Conservation (phyloP, 176 grass and related monocot species). For the Triticum timopheevii region DNA sequence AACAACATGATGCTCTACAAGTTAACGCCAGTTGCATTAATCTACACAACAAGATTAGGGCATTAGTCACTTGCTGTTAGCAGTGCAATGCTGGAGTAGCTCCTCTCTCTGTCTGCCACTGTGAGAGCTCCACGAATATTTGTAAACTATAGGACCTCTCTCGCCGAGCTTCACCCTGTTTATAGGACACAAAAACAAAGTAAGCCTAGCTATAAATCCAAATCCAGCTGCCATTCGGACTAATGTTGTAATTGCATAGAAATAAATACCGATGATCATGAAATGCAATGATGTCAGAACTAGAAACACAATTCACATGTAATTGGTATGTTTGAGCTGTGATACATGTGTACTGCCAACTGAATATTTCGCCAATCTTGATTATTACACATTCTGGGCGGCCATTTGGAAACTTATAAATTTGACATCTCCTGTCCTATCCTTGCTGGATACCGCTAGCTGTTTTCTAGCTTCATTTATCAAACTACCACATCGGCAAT, state of each 20-base stretch:
- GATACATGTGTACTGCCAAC: background rate
- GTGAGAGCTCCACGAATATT: constrained; percentile 85
- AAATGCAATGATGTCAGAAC: background rate
- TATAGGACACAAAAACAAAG: background rate
- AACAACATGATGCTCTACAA: background rate
- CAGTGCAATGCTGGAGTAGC: constrained; percentile 77
- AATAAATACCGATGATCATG: background rate
- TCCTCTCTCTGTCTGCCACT: constrained; percentile 61
- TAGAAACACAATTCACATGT: background rate
- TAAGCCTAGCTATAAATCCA: background rate
- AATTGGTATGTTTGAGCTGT: background rate
- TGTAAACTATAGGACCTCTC: constrained; percentile 83
- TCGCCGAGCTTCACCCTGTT: constrained; percentile 64
- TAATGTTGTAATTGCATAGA: background rate
- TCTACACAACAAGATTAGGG: constrained; percentile 10
- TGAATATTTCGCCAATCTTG: background rate
- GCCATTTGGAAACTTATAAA: background rate
- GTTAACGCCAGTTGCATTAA: background rate
- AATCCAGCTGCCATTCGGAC: background rate
- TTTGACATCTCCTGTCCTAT: too few relatives aligned
- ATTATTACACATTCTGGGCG: background rate
- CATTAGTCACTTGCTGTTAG: constrained; percentile 60
- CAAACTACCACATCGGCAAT: background rate
- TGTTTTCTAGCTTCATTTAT: background rate
- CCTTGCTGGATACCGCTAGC: background rate